Conservation (phyloP, 805 yeast species). For the Citeromyces matritensis region DNA sequence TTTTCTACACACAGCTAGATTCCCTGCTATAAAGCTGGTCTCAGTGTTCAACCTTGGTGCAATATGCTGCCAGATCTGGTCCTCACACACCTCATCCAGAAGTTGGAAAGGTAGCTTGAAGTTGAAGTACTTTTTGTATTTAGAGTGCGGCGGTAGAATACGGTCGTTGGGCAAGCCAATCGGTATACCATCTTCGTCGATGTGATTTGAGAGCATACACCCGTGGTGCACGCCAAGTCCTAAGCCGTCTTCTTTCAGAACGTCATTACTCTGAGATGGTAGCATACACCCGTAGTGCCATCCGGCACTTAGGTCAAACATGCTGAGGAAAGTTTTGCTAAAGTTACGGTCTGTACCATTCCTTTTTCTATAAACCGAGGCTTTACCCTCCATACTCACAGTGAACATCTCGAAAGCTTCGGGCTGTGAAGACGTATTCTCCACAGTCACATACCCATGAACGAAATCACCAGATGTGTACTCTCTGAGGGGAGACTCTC, state of each 20-base stretch:
- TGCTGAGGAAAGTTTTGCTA: conserved; percentile 2
- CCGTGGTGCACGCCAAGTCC: too few relatives aligned
- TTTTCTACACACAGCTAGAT: too few relatives aligned
- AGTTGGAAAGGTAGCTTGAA: conserved; percentile 38
- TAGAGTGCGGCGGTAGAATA: conserved; percentile 25
- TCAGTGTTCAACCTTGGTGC: too few relatives aligned
- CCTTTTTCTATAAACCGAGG: background rate
- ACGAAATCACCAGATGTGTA: conserved; percentile 56
- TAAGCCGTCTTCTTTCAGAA: too few relatives aligned
- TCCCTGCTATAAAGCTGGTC: too few relatives aligned
- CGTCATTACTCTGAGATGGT: too few relatives aligned
- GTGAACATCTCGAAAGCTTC: conserved; percentile 51
- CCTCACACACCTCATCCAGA: conserved; percentile 35
- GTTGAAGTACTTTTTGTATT: conserved; percentile 39
- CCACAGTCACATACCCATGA: conserved; percentile 35
- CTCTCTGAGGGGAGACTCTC: conserved; percentile 26
- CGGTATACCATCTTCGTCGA: conserved; percentile 10
- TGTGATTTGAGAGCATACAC: too few relatives aligned
- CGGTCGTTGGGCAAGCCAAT: conserved; percentile 29
- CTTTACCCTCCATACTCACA: conserved; percentile 37
- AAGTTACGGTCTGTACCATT: too few relatives aligned
- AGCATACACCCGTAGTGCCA: conserved; percentile 24
- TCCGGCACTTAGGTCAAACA: conserved; percentile 3
- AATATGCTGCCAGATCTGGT: conserved; percentile 16
- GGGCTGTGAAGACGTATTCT: conserved; percentile 21